Base-by-base conservation (phyloP, 371 early-diverging fungal species). In the Mucor mucedo region DNA sequence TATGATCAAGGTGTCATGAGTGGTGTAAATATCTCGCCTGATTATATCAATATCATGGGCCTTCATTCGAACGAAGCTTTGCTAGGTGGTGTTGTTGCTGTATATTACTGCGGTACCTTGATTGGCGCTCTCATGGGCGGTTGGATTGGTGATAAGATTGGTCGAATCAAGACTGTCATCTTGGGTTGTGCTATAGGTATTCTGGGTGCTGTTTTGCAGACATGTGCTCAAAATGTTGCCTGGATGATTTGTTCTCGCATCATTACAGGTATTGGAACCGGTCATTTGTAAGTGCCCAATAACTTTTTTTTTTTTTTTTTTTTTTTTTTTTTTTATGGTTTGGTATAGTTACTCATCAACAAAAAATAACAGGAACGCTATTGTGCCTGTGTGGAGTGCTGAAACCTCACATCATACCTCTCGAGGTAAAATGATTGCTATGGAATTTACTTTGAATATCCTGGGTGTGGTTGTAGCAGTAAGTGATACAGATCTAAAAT, bases 1-100 rank as follows among this genome's bases (percentile, higher is more conserved):
- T 79, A 80, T 66, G 80, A 80, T 64, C 80, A 80, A 65, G 80
- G 80, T 47, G 80, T 80, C 1, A 80, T 80, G 80, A 65, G 70
- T 49, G 72, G 74, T 47, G 80, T 80, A 21, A 79, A 79, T 55
- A 68, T 76, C 10, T 72, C 77, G 6, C 72, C 72, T 13, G 71
- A 79, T 45, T 79, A 79, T 59, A 45, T 71, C 9, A n/a, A 66
- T 10, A n/a, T 76, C 1, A 79, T 79, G 79, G 77, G 73, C 0
- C 56, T 79, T 35, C 44, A 71, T 41, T 56, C 58, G 6, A 76
- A 72, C n/a, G 74, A 73, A 44, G 77, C 77, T 0, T 52, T 79
- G 7, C 52, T 79, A 1, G 79, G 79, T 55, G 79, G 77, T 47
- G 65, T 79, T 1, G 79, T 79, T 4, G 74, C 79, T n/a, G 75